A percentile compares a stretch with the other conserved stretches of the same genome.
phyloP scores from a whole-genome alignment of 73 alveolate genomes.

The Effrenium voratum region DNA sequence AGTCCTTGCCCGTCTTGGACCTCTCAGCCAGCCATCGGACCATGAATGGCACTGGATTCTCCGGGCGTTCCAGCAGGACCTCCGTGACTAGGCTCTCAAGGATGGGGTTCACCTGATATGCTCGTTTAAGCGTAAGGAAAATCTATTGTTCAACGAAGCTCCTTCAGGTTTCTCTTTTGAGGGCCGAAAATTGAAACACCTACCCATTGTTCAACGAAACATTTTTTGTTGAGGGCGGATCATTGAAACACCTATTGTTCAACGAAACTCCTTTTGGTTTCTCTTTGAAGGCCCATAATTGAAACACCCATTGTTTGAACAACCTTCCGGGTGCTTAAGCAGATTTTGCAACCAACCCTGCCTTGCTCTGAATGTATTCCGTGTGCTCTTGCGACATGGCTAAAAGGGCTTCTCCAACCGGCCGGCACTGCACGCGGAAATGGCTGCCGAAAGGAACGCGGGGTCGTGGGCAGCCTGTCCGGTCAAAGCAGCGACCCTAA shows the following conservation, averaged over 20 bases:
- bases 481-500: no score
- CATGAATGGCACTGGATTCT: constrained; percentile 87
- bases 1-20: constrained; percentile 77
- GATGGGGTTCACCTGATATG: constrained; percentile 74
- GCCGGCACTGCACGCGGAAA: no score
- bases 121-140: no score
- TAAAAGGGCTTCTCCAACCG: no score
- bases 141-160: no score
- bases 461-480: no score
- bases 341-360: no score
- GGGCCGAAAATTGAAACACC: neutral
- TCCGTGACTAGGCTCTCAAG: constrained; percentile 89
- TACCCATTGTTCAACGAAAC: no score
- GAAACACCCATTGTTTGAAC: no score
- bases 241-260: neutral
- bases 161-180: neutral
- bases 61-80: constrained; percentile 90
- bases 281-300: neutral
- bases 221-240: neutral
- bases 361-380: constrained; percentile 70
- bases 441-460: no score
- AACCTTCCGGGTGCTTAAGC: no score
- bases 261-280: neutral
- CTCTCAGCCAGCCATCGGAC: constrained; percentile 88
- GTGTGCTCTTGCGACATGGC: constrained; percentile 91